A percentile compares a stretch with the other conserved stretches of the same genome.
These are phyloP conservation scores for Cutaneotrichosporon spelunceum DNA, from an alignment of 1,284 basidiomycete genomes.

Conservation along the genomic window DNA sequence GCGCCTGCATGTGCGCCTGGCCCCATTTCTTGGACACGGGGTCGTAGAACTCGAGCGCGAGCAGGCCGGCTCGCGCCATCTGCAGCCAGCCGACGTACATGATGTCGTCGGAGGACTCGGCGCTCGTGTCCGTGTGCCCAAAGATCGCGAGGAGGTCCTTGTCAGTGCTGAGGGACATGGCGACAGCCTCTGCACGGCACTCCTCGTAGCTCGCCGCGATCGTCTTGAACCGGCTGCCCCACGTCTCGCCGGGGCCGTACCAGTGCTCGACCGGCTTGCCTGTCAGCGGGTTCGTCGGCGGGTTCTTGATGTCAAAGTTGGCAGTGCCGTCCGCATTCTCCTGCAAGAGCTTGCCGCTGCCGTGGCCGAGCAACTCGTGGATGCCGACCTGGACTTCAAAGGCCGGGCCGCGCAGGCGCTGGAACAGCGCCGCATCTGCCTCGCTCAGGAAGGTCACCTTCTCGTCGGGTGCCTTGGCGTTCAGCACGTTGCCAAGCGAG, in stretches of 20 bases:
- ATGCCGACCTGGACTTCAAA: slow-evolving; percentile 28
- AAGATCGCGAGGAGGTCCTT: slow-evolving; percentile 22
- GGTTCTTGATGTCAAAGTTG: slow-evolving; percentile 22
- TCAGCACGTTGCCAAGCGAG: slow-evolving; percentile 24
- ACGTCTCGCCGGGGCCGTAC: slow-evolving; percentile 26
- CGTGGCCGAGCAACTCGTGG: slow-evolving; percentile 28
- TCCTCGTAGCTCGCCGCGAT: slow-evolving; percentile 23
- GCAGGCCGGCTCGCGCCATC: slow-evolving; percentile 77
- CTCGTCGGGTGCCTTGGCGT: slow-evolving; percentile 26
- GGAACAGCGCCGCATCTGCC: slow-evolving; percentile 18
- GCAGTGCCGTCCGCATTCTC: slow-evolving; percentile 18
- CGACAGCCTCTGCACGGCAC: slow-evolving; percentile 24
- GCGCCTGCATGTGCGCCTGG: slow-evolving; percentile 79
- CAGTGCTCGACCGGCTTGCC: slow-evolving; percentile 22
- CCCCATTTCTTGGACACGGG: slow-evolving; percentile 74
- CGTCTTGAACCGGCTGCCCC: slow-evolving; percentile 19
- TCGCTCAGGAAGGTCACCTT: slow-evolving; percentile 25
- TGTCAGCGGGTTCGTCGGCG: slow-evolving; percentile 21
- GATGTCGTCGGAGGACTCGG: slow-evolving; percentile 55
- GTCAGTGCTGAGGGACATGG: slow-evolving; percentile 23
- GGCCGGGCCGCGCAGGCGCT: slow-evolving; percentile 21
- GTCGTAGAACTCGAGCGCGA: slow-evolving; percentile 77
- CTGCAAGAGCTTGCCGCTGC: slow-evolving; percentile 23
- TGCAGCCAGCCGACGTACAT: slow-evolving; percentile 75
- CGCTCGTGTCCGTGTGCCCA: slow-evolving; percentile 21